Base-by-base conservation (phyloP, 1,139 yeast species). In the Diutina sp. region DNA sequence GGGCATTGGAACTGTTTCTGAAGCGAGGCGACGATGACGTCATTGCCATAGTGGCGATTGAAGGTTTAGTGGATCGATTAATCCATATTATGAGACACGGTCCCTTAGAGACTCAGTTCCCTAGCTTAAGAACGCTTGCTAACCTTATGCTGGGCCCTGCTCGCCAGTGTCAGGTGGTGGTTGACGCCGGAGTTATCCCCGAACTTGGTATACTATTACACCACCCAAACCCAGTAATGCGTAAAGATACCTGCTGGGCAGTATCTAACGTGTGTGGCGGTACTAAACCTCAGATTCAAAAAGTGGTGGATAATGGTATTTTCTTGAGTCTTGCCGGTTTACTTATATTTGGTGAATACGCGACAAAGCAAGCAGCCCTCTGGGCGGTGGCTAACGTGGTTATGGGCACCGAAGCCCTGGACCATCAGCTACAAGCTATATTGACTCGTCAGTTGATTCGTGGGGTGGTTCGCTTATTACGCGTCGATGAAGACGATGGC, bases 371-470 rank as follows among this genome's bases (percentile, higher is more conserved):
- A 72, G 99, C 95, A 74, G 99, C 99, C 8, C 91, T 99, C 77
- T 93, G 99, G 99, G 99, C 98, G 46, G 87, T 93, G 64, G 90
- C 98, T 44, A 93, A 93, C 69, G 98, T 99, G 51, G 88, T 97
- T n/a, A 87, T 97, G 18, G 98, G 98, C 65, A 98, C 97, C 44
- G 18, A 32, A 8, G 44, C 35, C 7, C 6, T n/a, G 7, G 6
- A 4, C 2, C 9, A n/a, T 1, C 53, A 32, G 18, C 29, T 32
- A 2, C 4, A 12, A 5, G 4, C 4, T 1, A 30, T 30, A 2
- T 2, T 50, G 4, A 50, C 29, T 3, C n/a, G 14, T 8, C 53
- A n/a, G 18, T n/a, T 50, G n/a, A 9, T 50, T 12, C 44, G 53
- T 5, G 41, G 21, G 6, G 28, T 50, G 5, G 16, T 38, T 2